Evolutionary conservation across 2,329 filamentous ascomycete genomes (phyloP).

Genomic region (Aspergillus sp.): DNA sequence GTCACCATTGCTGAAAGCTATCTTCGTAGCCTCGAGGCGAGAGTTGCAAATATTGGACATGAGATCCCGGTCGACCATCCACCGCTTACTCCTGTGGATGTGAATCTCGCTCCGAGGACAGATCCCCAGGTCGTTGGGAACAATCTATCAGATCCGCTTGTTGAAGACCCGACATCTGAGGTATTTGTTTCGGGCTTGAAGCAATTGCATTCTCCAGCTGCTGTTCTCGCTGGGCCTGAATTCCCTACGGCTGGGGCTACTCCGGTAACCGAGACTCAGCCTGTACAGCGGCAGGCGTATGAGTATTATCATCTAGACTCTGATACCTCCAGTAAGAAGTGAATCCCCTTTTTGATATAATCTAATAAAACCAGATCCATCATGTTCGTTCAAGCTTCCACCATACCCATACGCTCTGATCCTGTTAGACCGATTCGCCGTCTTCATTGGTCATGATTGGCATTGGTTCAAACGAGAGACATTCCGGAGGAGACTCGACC

Average conservation of each 20-base stretch:
- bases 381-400: neutral
- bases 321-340: neutral
- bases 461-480: neutral
- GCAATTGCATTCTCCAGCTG: neutral
- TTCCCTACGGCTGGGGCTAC: neutral
- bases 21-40: neutral
- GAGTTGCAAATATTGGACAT: neutral
- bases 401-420: neutral
- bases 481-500: neutral
- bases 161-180: neutral
- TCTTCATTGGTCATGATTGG: conserved; percentile 1
- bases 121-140: neutral
- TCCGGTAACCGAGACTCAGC: neutral
- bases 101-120: neutral
- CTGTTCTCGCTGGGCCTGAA: neutral
- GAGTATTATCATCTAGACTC: neutral
- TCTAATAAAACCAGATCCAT: neutral
- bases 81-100: neutral
- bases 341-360: too few species aligned
- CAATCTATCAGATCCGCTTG: neutral
- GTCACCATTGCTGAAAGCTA: neutral
- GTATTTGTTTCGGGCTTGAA: neutral
- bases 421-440: neutral
- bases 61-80: neutral
- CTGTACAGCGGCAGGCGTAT: neutral